phyloP scores from a whole-genome alignment of 306 rosid species.

The Cicer pinnatifidum region DNA sequence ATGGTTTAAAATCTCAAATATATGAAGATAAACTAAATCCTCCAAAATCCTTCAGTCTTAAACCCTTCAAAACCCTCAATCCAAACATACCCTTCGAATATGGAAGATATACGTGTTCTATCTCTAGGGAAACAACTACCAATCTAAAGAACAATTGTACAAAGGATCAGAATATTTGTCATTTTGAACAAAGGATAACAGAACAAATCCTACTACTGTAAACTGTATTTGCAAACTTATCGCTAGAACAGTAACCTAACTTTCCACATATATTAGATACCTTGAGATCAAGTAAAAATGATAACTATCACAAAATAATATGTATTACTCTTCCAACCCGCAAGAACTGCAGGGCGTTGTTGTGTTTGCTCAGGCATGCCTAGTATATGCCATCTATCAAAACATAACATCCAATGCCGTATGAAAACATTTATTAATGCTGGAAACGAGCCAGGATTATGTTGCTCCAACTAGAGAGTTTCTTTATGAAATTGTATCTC shows the following conservation, averaged over 20 bases:
- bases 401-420: conserved; percentile 1
- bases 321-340: conserved; percentile 20
- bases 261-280: conserved; percentile 5
- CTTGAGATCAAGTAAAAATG: conserved; percentile 3
- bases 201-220: conserved; percentile 23
- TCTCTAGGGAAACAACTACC: neutral
- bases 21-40: too few species aligned
- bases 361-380: conserved; percentile 24
- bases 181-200: conserved; percentile 4
- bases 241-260: neutral
- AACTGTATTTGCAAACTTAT: conserved; percentile 3
- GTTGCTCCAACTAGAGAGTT: conserved; percentile 39
- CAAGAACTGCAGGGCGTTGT: neutral
- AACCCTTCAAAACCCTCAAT: too few species aligned
- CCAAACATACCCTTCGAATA: neutral
- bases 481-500: conserved; percentile 33
- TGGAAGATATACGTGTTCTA: neutral
- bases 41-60: too few species aligned
- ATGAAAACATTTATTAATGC: conserved; percentile 29
- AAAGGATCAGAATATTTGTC: neutral
- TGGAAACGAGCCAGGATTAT: neutral
- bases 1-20: too few species aligned
- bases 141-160: neutral
- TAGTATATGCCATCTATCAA: conserved; percentile 22
- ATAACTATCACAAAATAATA: neutral